These are phyloP conservation scores for Eucalyptus lansdowneana DNA, from an alignment of 345 rosid species.

Conservation along the genomic window DNA sequence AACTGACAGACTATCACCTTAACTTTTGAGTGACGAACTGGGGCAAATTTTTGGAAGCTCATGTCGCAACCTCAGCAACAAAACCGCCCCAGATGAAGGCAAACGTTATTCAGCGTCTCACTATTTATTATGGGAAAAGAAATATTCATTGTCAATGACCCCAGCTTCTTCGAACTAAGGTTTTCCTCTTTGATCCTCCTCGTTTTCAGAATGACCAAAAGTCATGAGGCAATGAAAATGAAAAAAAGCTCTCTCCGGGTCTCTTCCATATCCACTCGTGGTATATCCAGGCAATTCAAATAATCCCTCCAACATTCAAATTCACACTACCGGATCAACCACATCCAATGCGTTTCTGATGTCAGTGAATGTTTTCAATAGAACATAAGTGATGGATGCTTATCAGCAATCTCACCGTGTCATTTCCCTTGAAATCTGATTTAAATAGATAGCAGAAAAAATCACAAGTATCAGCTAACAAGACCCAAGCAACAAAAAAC, in stretches of 20 bases:
- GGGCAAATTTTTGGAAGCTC: neutral
- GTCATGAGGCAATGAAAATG: neutral
- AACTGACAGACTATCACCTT: neutral
- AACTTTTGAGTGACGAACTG: neutral
- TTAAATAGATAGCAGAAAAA: neutral
- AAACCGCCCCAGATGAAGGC: neutral
- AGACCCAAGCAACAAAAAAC: neutral
- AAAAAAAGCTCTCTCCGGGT: neutral
- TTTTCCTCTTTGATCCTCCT: neutral
- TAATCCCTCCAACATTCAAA: neutral
- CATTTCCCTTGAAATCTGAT: neutral
- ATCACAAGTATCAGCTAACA: neutral
- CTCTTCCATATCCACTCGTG: neutral
- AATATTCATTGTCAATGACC: neutral
- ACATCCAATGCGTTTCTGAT: neutral
- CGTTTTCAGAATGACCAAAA: neutral
- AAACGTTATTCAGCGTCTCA: neutral
- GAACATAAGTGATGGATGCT: neutral
- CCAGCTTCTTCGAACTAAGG: neutral
- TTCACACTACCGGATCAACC: neutral
- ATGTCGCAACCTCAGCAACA: neutral
- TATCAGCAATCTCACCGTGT: neutral
- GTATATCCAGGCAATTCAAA: neutral
- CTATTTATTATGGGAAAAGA: neutral
- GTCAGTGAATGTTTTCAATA: neutral